A percentile compares a stretch with the other conserved stretches of the same genome.
These are phyloP conservation scores for Talaromyces pinophilus DNA, from an alignment of 2,329 filamentous ascomycete species.

Conservation along the genomic window DNA sequence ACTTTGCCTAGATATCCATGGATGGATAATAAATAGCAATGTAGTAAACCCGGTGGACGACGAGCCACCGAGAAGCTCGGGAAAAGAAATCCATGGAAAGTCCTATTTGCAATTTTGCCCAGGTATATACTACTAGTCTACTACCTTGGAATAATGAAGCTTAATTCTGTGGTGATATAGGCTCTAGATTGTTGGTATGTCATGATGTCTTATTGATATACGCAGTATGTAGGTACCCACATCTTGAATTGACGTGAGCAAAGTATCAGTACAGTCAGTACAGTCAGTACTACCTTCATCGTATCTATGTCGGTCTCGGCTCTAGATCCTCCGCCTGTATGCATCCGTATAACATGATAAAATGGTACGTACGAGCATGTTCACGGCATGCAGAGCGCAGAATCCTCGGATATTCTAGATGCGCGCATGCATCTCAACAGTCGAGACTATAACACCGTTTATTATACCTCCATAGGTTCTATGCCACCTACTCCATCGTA, in stretches of 20 bases:
- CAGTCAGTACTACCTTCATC: neutral
- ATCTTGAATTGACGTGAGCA: neutral
- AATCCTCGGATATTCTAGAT: neutral
- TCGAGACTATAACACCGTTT: slow-evolving; percentile 1
- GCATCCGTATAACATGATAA: neutral
- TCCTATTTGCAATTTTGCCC: neutral
- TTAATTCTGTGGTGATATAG: neutral
- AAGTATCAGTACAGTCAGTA: neutral
- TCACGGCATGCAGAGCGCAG: neutral
- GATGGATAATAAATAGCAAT: neutral
- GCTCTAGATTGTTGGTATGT: neutral
- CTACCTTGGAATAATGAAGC: neutral
- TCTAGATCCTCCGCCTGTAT: neutral
- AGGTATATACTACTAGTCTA: neutral
- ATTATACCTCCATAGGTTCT: slow-evolving; percentile 1
- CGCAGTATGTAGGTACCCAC: neutral
- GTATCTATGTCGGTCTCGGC: neutral
- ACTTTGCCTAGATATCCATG: neutral
- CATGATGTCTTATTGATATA: neutral
- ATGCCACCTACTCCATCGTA: too few relatives aligned
- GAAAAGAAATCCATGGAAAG: neutral
- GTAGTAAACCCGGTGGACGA: neutral
- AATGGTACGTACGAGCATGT: neutral
- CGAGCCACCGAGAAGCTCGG: neutral
- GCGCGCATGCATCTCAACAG: neutral